Evolutionary conservation across 495 filamentous ascomycete genomes (phyloP), one percentile per base, ranked within the genome.

Genomic region (Bathelium albidoporum): DNA sequence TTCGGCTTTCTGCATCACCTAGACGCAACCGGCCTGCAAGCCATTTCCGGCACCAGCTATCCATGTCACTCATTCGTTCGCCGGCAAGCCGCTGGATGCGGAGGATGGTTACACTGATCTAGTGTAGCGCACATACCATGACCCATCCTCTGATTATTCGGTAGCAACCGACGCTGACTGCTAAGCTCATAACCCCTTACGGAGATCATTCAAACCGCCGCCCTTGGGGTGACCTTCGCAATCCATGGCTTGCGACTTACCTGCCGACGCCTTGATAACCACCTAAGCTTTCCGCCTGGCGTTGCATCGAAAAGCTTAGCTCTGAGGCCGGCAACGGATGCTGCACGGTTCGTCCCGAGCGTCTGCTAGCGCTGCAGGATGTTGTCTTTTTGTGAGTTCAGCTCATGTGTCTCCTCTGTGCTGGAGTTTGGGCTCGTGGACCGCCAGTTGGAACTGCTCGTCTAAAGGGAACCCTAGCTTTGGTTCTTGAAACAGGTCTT

Each of bases 261-360:
- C 29, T 28, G 49, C 11, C 24, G 49, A n/a, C 16, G 5, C 49
- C 10, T 10, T 26, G 24, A 55, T 29, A 7, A 26, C 29, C 44
- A 5, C 5, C 5, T 20, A 55, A 55, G 49, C 49, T 55, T 29
- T 55, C 49, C 16, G 49, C 24, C 29, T 29, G 9, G 49, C 49
- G 4, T 29, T 55, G 49, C 49, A 29, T 55, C 49, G 26, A 29
- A 9, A 11, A 16, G 22, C 29, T 7, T 55, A 16, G n/a, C 49
- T 29, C 20, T 28, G 24, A 29, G 34, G 34, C 14, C 26, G 24
- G 2, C 49, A 55, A 29, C 49, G 9, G 24, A 11, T 10, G 26
- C 49, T 55, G 49, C 49, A 55, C 49, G 49, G 49, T 55, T 55
- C 49, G 49, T 55, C 49, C 49, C 49, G 49, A 55, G 49, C 49